phyloP scores from a whole-genome alignment of 2,329 filamentous ascomycete genomes.

The Lecanoromycetidae sp. region DNA sequence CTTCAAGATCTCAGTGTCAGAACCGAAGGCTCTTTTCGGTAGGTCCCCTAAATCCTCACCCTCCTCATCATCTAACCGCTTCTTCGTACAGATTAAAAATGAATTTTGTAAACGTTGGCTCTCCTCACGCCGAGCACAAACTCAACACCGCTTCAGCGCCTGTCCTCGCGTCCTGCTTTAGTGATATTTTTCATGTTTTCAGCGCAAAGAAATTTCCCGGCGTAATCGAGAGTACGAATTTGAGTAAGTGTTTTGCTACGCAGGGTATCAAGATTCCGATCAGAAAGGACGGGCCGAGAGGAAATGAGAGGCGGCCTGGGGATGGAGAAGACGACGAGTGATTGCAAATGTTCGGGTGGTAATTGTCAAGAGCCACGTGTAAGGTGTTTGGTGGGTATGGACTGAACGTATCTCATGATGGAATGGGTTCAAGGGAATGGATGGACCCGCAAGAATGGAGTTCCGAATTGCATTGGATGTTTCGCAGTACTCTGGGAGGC shows the following conservation, averaged over 20 bases:
- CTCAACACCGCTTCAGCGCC: constrained; percentile 66
- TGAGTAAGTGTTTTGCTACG: constrained; percentile 84
- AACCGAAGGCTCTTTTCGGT: constrained; percentile 86
- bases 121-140: constrained; percentile 26
- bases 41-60: constrained; percentile 24
- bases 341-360: too few species aligned
- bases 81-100: constrained; percentile 44
- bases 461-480: too few species aligned
- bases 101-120: constrained; percentile 75
- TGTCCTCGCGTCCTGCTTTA: constrained; percentile 75
- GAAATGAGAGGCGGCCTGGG: constrained; percentile 14
- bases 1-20: constrained; percentile 89
- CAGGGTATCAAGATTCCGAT: constrained; percentile 98
- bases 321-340: constrained; percentile 14
- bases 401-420: too few species aligned
- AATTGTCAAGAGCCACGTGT: too few species aligned
- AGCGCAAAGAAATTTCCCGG: constrained; percentile 98
- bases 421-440: too few species aligned
- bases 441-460: too few species aligned
- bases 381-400: too few species aligned
- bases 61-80: constrained; percentile 6
- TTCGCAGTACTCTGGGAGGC: too few species aligned
- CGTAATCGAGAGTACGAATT: constrained; percentile 80
- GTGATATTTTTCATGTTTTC: constrained; percentile 81
- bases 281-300: constrained; percentile 57